phyloP scores from a whole-genome alignment of 2,329 filamentous ascomycete species.

The Endoconidiophora polonica region DNA sequence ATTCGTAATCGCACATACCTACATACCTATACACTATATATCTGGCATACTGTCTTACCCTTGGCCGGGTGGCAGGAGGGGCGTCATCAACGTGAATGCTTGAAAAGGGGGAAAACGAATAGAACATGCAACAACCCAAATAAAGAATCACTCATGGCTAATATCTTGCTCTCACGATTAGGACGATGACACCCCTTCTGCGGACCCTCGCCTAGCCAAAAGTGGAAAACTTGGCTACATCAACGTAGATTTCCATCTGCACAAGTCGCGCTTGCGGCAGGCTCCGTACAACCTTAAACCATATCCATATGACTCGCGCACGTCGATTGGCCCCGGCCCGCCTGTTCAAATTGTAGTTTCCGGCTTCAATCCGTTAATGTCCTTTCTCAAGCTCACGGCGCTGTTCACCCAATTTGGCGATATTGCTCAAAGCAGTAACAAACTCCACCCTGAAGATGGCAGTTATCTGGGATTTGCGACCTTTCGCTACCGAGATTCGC shows the following conservation, averaged over 20 bases:
- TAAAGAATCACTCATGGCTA: constrained; percentile 7
- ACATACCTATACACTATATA: constrained; percentile 9
- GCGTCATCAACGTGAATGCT: constrained; percentile 35
- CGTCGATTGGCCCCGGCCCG: constrained; percentile 75
- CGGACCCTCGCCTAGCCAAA: constrained; percentile 67
- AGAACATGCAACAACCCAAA: too few species aligned
- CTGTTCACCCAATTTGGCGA: constrained; percentile 72
- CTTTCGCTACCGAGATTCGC: constrained; percentile 67
- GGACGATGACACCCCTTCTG: constrained; percentile 63
- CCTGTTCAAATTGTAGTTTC: constrained; percentile 82
- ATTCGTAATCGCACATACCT: constrained; percentile 20
- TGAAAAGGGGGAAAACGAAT: constrained; percentile 2
- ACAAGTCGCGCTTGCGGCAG: constrained; percentile 53
- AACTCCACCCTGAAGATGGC: constrained; percentile 86
- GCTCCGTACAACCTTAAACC: constrained; percentile 66
- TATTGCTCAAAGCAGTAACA: constrained; percentile 80
- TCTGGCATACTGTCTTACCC: constrained; percentile 11
- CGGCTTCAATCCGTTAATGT: constrained; percentile 85
- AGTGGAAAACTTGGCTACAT: constrained; percentile 49
- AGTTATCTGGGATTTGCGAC: constrained; percentile 88
- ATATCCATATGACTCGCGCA: constrained; percentile 65
- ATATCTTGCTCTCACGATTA: constrained; percentile 37
- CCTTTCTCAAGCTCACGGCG: constrained; percentile 59
- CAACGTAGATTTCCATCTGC: constrained; percentile 51
- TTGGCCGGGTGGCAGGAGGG: constrained; percentile 24